Evolutionary conservation across 257 asterid genomes (phyloP), one percentile per base, ranked within the genome.

Genomic region (Penstemon newberryi): DNA sequence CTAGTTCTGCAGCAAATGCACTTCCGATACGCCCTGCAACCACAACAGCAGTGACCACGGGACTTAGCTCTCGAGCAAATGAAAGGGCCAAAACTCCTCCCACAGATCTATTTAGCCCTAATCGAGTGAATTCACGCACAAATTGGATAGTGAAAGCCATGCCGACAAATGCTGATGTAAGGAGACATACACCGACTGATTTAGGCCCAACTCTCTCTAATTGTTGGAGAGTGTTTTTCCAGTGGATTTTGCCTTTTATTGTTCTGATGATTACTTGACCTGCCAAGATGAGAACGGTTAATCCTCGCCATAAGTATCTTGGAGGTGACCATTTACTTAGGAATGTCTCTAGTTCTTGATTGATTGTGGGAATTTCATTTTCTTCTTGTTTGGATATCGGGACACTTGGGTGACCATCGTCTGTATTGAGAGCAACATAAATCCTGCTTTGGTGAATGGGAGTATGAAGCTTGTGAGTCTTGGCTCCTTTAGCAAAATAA

Each of bases 91-190:
- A 74, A 45, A 91, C 97, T n/a, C 99, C 97, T 52, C 99, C 99
- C n/a, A 94, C 75, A 1, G 97, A 86, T 74, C 99, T 78, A 70
- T 87, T 93, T 60, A 93, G 81, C 7, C 99, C 99, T 74, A 90
- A 75, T 75, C 99, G 73, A 63, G 97, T 90, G 71, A 93, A 93
- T 59, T 93, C 99, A 71, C 99, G 75, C 33, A 93, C 97, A 56
- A 93, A 93, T 61, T 93, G 99, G 81, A 93, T 90, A 1, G 97
- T 89, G 82, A 93, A 90, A 70, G 99, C 99, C 99, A 90, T 93
- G 77, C 99, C 96, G 5, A 93, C 95, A 64, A 93, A 90, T 25
- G 99, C 96, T 4, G 99, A 77, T 15, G 96, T 90, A 56, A 93
- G 68, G 56, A 93, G 87, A 77, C 97, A 90, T 52, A 92, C 99